Evolutionary conservation across 495 filamentous ascomycete species (phyloP), one percentile per base, ranked within the genome.

Genomic region (Pseudevernia furfuracea): DNA sequence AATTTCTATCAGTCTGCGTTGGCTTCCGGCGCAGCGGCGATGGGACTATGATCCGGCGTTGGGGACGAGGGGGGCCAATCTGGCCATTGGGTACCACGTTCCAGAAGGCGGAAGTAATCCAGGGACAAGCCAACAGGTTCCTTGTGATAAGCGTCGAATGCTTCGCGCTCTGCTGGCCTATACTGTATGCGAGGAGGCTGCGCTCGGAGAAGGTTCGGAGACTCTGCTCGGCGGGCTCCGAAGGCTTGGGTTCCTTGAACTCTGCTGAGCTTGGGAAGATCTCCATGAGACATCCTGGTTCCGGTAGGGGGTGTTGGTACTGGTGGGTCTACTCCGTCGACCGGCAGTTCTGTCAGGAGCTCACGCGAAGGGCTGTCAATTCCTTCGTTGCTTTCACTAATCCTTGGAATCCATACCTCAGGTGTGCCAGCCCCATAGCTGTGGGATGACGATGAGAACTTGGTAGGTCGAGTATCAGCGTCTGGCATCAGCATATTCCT

Each of bases 401-500:
- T 36, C 5, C 30, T 6, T 49, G 25, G 30, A 32, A 4, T 32
- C 34, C 23, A 5, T 11, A 30, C 0, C 25, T 19, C 48, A 23
- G 11, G 7, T 49, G 10, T 25, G 23, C 46, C 23, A 25, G 46
- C n/a, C 9, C 10, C 10, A 52, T 52, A 12, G 23, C 17, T 15
- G 7, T 30, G 25, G 25, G 25, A 17, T 28, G 48, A 30, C 48
- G 25, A 30, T 15, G 23, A 28, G 23, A 49, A 49, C 9, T 25
- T 11, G 23, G 1, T 23, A 28, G 46, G 23, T 30, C 25, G 23
- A 30, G 12, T 28, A 52, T 30, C 23, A 30, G 48, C 25, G 48
- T 6, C 38, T 57, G 61, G 61, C 61, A 63, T 57, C 48, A 56
- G 32, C 21, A 63, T 30, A 23, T 43, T 56, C 15, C n/a, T 41